phyloP scores from a whole-genome alignment of 352 stramenopile species.

The Pythium apleroticum region DNA sequence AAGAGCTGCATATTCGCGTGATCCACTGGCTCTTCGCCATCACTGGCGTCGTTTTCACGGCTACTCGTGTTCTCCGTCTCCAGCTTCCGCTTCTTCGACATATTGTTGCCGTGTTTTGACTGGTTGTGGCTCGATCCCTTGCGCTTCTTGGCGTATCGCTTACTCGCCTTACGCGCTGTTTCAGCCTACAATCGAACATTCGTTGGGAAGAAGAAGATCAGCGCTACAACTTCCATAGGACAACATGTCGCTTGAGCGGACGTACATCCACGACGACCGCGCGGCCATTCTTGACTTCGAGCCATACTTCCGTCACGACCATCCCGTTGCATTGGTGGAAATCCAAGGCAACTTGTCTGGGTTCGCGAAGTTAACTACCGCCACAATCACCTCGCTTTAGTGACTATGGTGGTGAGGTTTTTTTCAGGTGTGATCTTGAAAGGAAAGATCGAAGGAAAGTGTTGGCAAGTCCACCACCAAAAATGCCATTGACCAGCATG shows the following conservation, averaged over 20 bases:
- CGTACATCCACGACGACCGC: constrained; percentile 30
- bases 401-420: constrained; percentile 3
- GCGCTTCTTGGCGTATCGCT: constrained; percentile 34
- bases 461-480: background rate
- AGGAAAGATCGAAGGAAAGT: constrained; percentile 24
- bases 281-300: constrained; percentile 37
- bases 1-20: constrained; percentile 41
- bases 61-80: background rate
- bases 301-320: constrained; percentile 32
- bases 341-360: background rate
- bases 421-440: constrained; percentile 21
- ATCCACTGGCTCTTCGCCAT: constrained; percentile 16
- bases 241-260: too few species aligned
- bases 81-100: constrained; percentile 17
- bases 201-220: background rate
- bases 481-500: background rate
- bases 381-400: constrained; percentile 10
- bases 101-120: background rate
- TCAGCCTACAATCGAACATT: constrained; percentile 10
- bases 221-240: too few species aligned
- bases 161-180: constrained; percentile 21
- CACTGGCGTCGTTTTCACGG: constrained; percentile 5
- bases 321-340: constrained; percentile 7
- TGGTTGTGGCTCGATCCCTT: constrained; percentile 18
- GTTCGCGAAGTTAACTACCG: background rate